Percentiles rank a stretch among this genome's conserved stretches.
Conservation (phyloP, 345 rosid genomes). For the Garcia nutans region DNA sequence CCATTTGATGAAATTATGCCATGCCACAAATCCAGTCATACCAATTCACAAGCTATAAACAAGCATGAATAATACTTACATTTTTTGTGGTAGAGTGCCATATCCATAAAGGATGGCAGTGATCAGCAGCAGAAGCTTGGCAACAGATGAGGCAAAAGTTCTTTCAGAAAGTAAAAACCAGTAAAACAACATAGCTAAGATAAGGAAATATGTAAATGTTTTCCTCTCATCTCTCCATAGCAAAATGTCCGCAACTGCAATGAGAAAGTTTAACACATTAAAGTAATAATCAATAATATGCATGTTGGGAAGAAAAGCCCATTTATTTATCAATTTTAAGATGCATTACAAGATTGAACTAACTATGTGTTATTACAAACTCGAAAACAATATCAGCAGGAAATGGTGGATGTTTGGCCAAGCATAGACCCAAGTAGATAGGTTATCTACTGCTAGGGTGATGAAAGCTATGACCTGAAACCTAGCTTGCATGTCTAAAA, state of each 20-base stretch:
- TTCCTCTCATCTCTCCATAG: conserved; percentile 94
- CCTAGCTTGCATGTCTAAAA: not conserved
- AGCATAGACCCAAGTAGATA: not conserved
- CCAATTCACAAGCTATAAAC: not conserved
- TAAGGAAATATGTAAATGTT: conserved; percentile 61
- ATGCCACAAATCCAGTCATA: not conserved
- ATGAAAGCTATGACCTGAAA: not conserved
- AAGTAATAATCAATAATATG: not conserved
- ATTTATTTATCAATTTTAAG: not conserved
- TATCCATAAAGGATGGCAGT: conserved; percentile 52
- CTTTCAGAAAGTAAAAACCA: conserved; percentile 82
- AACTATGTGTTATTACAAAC: not conserved
- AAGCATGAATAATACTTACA: conserved; percentile 48
- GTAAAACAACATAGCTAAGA: conserved; percentile 51
- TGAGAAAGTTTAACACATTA: conserved; percentile 25
- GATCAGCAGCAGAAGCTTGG: conserved; percentile 57
- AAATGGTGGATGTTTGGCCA: not conserved
- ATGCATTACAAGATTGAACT: not conserved
- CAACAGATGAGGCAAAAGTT: conserved; percentile 65
- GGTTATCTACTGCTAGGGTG: not conserved
- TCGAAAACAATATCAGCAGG: not conserved
- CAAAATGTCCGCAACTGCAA: conserved; percentile 80
- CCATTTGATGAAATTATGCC: not conserved
- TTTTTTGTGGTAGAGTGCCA: conserved; percentile 47
- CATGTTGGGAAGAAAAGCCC: not conserved